Evolutionary conservation across 257 asterid species (phyloP).

Genomic region (Phtheirospermum japonicum): DNA sequence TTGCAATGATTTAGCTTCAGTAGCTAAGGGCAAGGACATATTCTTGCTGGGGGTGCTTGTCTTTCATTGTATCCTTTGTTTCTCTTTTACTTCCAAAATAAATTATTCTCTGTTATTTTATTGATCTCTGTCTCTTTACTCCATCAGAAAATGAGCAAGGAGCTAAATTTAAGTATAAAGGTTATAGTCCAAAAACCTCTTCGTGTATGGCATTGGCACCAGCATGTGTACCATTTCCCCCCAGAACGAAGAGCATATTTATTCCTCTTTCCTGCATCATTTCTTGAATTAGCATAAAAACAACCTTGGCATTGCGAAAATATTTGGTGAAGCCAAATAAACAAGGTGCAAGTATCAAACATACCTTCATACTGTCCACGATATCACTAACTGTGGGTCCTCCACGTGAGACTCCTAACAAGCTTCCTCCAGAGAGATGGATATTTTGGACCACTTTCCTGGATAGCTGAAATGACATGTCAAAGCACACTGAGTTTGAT

Average conservation of each 20-base stretch:
- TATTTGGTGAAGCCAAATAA: slow-evolving; percentile 11
- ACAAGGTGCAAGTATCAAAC: slow-evolving; percentile 6
- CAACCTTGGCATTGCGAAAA: slow-evolving; percentile 9
- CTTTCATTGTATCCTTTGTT: too few species aligned
- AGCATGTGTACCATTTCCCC: slow-evolving; percentile 99
- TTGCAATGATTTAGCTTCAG: too few species aligned
- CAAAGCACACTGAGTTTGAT: slow-evolving; percentile 1
- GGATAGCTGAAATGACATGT: slow-evolving; percentile 54
- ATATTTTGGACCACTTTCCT: slow-evolving; percentile 93
- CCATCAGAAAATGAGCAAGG: slow-evolving; percentile 13
- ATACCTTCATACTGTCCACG: slow-evolving; percentile 89
- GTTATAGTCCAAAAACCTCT: slow-evolving; percentile 55
- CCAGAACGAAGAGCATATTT: slow-evolving; percentile 94
- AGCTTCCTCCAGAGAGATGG: slow-evolving; percentile 98
- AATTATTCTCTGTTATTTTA: too few species aligned
- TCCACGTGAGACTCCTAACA: slow-evolving; percentile 98
- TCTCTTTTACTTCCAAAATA: too few species aligned
- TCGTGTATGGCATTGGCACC: slow-evolving; percentile 98
- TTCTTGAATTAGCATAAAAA: slow-evolving; percentile 23
- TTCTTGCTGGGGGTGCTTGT: too few species aligned
- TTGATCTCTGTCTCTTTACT: too few species aligned
- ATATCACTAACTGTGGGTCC: slow-evolving; percentile 81
- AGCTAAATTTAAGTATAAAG: slow-evolving; percentile 8
- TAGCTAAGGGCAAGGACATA: too few species aligned
- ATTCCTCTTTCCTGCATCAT: slow-evolving; percentile 79